Conservation (phyloP, 1,139 yeast genomes). For the Torulaspora globosa region DNA sequence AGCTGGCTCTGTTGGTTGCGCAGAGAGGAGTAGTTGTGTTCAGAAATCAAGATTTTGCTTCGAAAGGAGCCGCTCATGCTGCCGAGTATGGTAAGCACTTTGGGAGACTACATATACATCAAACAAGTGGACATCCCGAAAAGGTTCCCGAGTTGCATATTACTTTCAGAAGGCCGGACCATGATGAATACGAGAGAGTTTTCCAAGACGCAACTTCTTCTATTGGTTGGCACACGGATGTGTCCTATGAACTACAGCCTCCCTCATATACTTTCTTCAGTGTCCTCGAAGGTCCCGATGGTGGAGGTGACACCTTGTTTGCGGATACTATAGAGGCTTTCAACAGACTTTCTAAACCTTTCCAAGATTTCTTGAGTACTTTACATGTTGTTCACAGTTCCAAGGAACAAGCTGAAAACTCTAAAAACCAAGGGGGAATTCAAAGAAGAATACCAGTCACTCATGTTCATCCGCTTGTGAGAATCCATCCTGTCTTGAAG, state of each 20-base stretch:
- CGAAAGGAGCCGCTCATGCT: slow-evolving; percentile 51
- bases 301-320: slow-evolving; percentile 75
- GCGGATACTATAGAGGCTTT: slow-evolving; percentile 63
- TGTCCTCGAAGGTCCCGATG: slow-evolving; percentile 55
- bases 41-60: slow-evolving; percentile 52
- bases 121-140: slow-evolving; percentile 66
- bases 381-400: slow-evolving; percentile 64
- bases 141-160: slow-evolving; percentile 58
- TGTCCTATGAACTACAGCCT: slow-evolving; percentile 66
- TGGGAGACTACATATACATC: slow-evolving; percentile 70
- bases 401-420: slow-evolving; percentile 58
- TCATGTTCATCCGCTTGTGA: slow-evolving; percentile 60
- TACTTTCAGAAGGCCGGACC: slow-evolving; percentile 52
- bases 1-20: slow-evolving; percentile 47
- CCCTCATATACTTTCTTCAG: slow-evolving; percentile 63
- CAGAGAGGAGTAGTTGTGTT: slow-evolving; percentile 50
- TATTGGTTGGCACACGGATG: slow-evolving; percentile 63
- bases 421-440: slow-evolving; percentile 52
- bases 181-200: slow-evolving; percentile 36
- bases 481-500: slow-evolving; percentile 66
- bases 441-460: slow-evolving; percentile 61
- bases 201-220: slow-evolving; percentile 40
- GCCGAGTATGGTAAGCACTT: slow-evolving; percentile 55
- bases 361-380: slow-evolving; percentile 53
- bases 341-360: slow-evolving; percentile 59